Conservation (phyloP, 441 rosid species). For the Pelargonium fulgidum region DNA sequence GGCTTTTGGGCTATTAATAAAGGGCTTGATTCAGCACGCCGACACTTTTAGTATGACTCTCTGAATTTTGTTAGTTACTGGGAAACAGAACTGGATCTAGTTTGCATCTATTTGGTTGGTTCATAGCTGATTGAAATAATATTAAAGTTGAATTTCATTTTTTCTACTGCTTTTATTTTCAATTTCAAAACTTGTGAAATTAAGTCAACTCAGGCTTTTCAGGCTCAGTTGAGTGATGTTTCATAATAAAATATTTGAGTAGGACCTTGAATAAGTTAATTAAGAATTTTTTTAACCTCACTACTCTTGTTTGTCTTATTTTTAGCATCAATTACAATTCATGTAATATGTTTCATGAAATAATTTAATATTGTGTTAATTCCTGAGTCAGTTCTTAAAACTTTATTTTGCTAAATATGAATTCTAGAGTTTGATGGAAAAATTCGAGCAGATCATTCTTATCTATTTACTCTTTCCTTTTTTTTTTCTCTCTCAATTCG, state of each 20-base stretch:
- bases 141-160: not conserved
- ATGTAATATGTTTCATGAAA: not conserved
- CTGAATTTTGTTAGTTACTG: not conserved
- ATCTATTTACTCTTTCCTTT: slow-evolving; percentile 5
- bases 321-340: not conserved
- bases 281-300: too few species aligned
- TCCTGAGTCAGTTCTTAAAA: not conserved
- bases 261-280: not conserved
- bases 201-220: slow-evolving; percentile 2
- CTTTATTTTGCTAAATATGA: not conserved
- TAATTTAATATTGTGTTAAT: not conserved
- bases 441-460: not conserved
- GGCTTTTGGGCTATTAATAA: not conserved
- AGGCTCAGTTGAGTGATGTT: not conserved
- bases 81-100: not conserved
- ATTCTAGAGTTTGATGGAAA: not conserved
- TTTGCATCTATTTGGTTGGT: not conserved
- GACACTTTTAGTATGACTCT: not conserved
- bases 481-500: slow-evolving; percentile 27
- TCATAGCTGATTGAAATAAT: not conserved
- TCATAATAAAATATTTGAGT: not conserved
- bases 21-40: not conserved
- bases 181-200: not conserved
- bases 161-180: not conserved
- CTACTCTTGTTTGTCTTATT: not conserved